Evolutionary conservation across 805 yeast genomes (phyloP), one percentile per base, ranked within the genome.

Genomic region (Metschnikowia baotianmanensis): DNA sequence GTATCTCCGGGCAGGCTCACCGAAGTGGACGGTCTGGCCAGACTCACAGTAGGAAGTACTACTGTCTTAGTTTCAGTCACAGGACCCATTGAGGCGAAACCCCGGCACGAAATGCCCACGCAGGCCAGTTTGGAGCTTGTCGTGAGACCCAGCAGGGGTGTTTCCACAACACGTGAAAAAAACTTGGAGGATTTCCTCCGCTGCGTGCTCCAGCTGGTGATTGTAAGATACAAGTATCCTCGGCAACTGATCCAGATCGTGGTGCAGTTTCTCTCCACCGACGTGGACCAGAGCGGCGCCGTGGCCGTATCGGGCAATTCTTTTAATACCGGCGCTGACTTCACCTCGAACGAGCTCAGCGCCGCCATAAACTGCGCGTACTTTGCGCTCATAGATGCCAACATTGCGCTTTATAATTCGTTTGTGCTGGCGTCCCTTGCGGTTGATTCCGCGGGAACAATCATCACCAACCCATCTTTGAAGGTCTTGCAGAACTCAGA

Each of bases 51-150:
- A n/a, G 78, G 75, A 2, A 59, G 60, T 13, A 77, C 84, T 1
- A 76, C 76, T 42, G 80, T 85, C 3, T 63, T 90, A 2, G 78
- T 83, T 31, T 80, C 96, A 0, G 90, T 91, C 1, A 76, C 90
- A 1, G 99, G 99, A 0, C 99, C 99, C 0, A 75, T 91, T 22
- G 97, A 91, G 55, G 82, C 87, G 9, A 83, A 82, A 58, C 63
- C 78, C 11, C 76, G 91, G 51, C 96, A 89, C 57, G 98, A 91
- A 58, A 61, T 82, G 24, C 96, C 97, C 9, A 82, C 85, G 12
- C 69, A 73, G 32, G 83, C 91, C 12, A 80, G 86, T 13, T 59
- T 93, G 13, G 96, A 89, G 59, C 74, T 93, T 6, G 76, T 79
- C 16, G 80, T 90, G 2, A 70, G 89, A 28, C 96, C 98, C 1